Evolutionary conservation across 306 rosid species (phyloP), one percentile per base, ranked within the genome.

Genomic region (Carpinus viminea): DNA sequence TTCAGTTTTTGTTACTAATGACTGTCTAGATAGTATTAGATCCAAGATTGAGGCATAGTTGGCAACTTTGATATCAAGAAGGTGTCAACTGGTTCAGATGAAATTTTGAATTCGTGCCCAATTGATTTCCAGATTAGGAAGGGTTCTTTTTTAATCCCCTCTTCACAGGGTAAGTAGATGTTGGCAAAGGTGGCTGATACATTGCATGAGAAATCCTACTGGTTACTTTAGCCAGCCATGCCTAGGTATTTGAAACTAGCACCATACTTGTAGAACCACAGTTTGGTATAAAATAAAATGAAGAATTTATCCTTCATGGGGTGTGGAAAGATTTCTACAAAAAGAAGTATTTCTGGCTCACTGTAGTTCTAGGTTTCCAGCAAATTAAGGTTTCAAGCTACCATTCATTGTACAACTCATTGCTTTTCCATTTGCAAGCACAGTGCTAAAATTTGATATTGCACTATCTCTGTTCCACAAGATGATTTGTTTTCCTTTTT

Each of bases 351-450:
- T 62, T 31, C 45, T 8, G 1, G 38, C 45, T 0, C 68, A 28
- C 38, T 24, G 20, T 62, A 28, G 38, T 13, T 12, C 68, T 62
- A 13, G 68, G 68, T 7, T 62, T 62, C 9, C 26, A 26, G 43
- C 68, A 62, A 31, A 62, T 31, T 62, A 62, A 28, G 45, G 18
- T 31, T 31, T 62, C 43, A 62, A 61, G 68, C 68, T 61, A 13
- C 10, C 8, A 15, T 12, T 41, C 69, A 16, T 62, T 34, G 28
- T 62, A n/a, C 69, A 62, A 62, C 46, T 5, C 69, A 62, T 62
- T 16, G 45, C 69, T 62, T 28, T 62, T 15, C n/a, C 69, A 62
- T 62, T 62, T 45, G 28, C 69, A 62, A 31, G 69, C 10, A 62
- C 69, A 13, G 17, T 3, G 69, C 13, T 31, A 34, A 62, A 62